Percentiles rank a stretch among this genome's conserved stretches.
These are phyloP conservation scores for Nakaseomyces uthaithaninus DNA, from an alignment of 1,139 yeast genomes.

Conservation along the genomic window DNA sequence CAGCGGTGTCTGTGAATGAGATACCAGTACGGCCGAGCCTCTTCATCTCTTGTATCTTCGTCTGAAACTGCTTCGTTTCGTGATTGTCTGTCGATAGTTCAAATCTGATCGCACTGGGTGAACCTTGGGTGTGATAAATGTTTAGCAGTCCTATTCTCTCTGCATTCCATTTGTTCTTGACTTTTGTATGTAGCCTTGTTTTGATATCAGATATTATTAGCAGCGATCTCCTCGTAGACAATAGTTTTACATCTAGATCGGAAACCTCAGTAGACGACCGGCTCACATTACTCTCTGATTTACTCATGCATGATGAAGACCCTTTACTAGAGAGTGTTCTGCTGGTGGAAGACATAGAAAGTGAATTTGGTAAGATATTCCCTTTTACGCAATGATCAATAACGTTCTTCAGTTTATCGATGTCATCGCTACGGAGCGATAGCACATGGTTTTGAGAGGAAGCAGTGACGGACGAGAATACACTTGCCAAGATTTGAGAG, in stretches of 20 bases:
- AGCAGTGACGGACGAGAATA: constrained; percentile 8
- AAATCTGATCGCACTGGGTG: constrained; percentile 17
- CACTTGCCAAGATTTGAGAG: constrained; percentile 12
- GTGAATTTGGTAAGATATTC: constrained; percentile 13
- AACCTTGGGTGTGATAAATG: constrained; percentile 19
- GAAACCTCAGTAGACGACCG: constrained; percentile 18
- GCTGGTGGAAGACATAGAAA: constrained; percentile 13
- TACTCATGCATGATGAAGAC: constrained; percentile 14
- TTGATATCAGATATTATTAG: constrained; percentile 17
- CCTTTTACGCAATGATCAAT: constrained; percentile 21
- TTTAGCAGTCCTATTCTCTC: constrained; percentile 16
- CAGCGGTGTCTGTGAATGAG: constrained; percentile 12
- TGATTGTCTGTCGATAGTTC: constrained; percentile 11
- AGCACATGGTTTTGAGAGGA: constrained; percentile 12
- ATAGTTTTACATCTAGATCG: constrained; percentile 9
- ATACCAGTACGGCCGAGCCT: constrained; percentile 28
- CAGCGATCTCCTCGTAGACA: constrained; percentile 8
- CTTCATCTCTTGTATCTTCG: constrained; percentile 14
- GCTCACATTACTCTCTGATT: constrained; percentile 12
- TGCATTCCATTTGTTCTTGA: constrained; percentile 16
- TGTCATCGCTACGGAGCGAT: constrained; percentile 20
- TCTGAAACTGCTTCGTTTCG: not conserved
- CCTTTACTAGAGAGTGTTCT: constrained; percentile 15
- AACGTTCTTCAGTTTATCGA: constrained; percentile 19
- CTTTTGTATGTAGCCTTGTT: constrained; percentile 16